Evolutionary conservation across 1,284 basidiomycete species (phyloP), one percentile per base, ranked within the genome.

Genomic region (Lentinula novae-zelandiae): DNA sequence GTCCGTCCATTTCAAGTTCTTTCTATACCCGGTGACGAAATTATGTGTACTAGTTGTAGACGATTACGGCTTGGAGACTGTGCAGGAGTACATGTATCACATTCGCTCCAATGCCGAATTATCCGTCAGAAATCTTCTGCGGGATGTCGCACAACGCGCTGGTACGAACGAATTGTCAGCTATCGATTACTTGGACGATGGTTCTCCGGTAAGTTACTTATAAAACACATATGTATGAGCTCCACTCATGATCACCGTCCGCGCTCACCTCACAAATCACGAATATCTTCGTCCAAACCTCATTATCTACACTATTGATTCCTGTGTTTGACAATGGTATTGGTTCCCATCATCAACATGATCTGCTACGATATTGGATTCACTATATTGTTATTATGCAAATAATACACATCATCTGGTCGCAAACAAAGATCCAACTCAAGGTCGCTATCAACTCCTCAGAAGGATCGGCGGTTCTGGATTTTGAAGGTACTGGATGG

Each of bases 31-130:
- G 67, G 68, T 59, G 15, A 33, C 60, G 34, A 56, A 57, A 20
- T 52, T 22, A 27, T 48, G 60, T 50, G 2, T 49, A 38, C 56
- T 70, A 85, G 90, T 98, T 65, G 89, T 96, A 46, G 82, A 86
- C 5, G 95, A 98, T 68, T 97, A 96, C 31, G 85, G 90, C 2
- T 80, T 98, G 40, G 76, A 86, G 58, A 94, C 87, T 1, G 96
- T 98, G 1, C 95, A 98, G 70, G 85, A 89, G 67, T 96, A 97
- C 76, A 96, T 96, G 95, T 82, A 84, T 64, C 88, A 93, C 69
- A 96, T 98, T 71, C 88, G 94, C 51, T 76, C 82, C 60, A 98
- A 98, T 68, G 96, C 96, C 49, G 96, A 98, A 71, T 80, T 78
- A 61, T 93, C 92, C 2, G 95, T 98, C 1, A 83, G 96, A 53